Conservation (phyloP, 495 filamentous ascomycete genomes). For the Xylaria sp. region DNA sequence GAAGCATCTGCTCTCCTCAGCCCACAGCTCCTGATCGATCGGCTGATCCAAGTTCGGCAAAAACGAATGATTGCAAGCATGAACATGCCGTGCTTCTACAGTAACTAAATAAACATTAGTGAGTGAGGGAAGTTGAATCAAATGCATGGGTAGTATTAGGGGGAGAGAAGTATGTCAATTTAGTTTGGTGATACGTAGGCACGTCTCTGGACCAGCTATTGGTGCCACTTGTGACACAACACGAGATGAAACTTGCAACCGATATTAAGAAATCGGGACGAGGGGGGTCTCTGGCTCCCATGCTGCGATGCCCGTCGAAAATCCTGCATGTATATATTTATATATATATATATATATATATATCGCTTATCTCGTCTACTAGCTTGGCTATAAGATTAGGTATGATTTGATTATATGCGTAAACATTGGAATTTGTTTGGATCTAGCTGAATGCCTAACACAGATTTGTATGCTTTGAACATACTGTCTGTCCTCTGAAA, state of each 20-base stretch:
- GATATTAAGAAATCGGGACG: background rate
- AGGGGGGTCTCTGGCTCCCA: background rate
- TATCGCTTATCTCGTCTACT: background rate
- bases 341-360: no score
- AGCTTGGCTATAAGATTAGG: background rate
- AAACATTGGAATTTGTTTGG: background rate
- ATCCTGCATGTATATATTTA: no score
- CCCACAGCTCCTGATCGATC: background rate
- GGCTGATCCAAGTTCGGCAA: background rate
- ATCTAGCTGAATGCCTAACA: background rate
- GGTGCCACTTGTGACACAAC: background rate
- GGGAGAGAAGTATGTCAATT: background rate
- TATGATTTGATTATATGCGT: background rate
- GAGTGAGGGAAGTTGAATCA: background rate
- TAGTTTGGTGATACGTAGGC: background rate
- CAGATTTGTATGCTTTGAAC: no score
- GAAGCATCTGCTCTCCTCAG: constrained; percentile 5
- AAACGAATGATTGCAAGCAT: background rate
- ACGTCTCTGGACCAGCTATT: background rate
- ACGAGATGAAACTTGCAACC: no score
- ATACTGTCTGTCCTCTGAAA: background rate
- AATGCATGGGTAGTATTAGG: background rate
- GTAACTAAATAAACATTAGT: background rate
- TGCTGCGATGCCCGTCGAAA: background rate
- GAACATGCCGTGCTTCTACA: background rate